These are phyloP conservation scores for Bretschneidera sinensis DNA, from an alignment of 345 rosid species.

Conservation along the genomic window DNA sequence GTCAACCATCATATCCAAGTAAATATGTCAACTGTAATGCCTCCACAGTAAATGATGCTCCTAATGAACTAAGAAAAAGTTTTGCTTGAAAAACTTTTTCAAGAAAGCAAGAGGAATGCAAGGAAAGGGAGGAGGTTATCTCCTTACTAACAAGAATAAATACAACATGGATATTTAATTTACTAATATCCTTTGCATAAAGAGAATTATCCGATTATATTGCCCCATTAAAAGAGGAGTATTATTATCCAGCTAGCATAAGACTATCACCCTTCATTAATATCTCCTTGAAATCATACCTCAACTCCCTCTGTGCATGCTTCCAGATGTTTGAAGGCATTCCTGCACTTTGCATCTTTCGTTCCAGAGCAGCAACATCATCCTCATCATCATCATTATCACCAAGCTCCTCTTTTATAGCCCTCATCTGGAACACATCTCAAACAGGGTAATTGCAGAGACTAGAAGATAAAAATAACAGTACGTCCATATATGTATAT, in stretches of 20 bases:
- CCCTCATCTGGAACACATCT: constrained; percentile 71
- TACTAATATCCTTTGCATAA: too few species aligned
- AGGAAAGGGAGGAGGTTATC: not conserved
- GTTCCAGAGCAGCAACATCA: constrained; percentile 90
- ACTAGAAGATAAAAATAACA: not conserved
- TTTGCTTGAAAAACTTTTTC: not conserved
- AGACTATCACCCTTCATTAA: too few species aligned
- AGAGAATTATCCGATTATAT: too few species aligned
- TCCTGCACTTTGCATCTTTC: constrained; percentile 95
- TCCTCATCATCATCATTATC: constrained; percentile 98
- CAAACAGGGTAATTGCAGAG: constrained; percentile 13
- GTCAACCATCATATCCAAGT: not conserved
- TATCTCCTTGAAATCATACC: constrained; percentile 36
- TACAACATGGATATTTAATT: not conserved
- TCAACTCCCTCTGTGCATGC: constrained; percentile 94
- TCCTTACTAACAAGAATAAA: not conserved
- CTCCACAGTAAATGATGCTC: not conserved
- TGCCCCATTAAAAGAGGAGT: too few species aligned
- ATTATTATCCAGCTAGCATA: too few species aligned
- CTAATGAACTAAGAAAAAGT: too few species aligned
- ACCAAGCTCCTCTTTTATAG: constrained; percentile 99
- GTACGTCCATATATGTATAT: too few species aligned
- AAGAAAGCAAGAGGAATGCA: not conserved
- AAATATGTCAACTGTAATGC: not conserved
- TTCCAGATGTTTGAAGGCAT: constrained; percentile 96